A percentile compares a stretch with the other conserved stretches of the same genome.
phyloP scores from a whole-genome alignment of 1,139 yeast species.

The Diutina ranongensis region DNA sequence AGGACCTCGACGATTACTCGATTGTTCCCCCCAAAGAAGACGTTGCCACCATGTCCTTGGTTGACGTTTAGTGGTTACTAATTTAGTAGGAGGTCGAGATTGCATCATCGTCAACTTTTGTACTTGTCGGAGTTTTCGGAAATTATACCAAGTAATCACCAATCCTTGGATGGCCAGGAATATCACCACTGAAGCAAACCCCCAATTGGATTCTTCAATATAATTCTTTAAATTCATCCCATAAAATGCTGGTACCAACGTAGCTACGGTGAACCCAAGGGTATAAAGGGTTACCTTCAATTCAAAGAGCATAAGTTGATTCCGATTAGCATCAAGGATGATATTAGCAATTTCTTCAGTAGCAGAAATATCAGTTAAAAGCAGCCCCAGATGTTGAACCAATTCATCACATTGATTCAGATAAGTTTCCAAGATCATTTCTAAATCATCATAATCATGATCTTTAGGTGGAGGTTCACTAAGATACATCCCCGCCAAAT shows the following conservation, averaged over 20 bases:
- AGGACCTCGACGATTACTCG: conserved; percentile 17
- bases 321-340: conserved; percentile 88
- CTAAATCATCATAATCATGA: conserved; percentile 60
- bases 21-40: conserved; percentile 15
- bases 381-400: conserved; percentile 84
- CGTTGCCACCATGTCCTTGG: conserved; percentile 14
- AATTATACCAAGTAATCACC: conserved; percentile 29
- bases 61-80: not conserved
- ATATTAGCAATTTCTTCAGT: conserved; percentile 96
- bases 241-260: conserved; percentile 62
- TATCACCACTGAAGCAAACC: conserved; percentile 52
- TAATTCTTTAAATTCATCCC: conserved; percentile 94
- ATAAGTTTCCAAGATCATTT: conserved; percentile 84
- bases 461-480: conserved; percentile 25
- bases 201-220: conserved; percentile 64
- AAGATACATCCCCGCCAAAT: conserved; percentile 73
- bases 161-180: conserved; percentile 36
- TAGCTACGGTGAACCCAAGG: conserved; percentile 71
- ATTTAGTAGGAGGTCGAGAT: not conserved
- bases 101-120: conserved; percentile 52
- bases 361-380: conserved; percentile 75
- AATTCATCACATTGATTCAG: conserved; percentile 94
- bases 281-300: conserved; percentile 79
- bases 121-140: conserved; percentile 40
- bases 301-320: conserved; percentile 83